Conservation (phyloP, 805 yeast genomes). For the Wickerhamiella spandovensis region DNA sequence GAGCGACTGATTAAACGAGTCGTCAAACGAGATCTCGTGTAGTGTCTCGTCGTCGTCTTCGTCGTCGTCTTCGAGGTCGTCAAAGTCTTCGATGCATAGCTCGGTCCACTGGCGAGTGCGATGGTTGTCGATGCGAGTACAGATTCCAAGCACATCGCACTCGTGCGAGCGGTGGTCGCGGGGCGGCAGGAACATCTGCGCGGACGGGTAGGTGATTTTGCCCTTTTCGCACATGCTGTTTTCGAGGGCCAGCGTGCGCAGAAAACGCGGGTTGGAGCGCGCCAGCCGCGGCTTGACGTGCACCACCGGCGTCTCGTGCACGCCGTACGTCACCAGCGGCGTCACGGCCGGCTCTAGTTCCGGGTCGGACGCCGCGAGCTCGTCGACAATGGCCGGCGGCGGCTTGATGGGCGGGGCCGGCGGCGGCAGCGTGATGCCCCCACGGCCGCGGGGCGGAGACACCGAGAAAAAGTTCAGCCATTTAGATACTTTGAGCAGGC, state of each 20-base stretch:
- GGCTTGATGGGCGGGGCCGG: not conserved
- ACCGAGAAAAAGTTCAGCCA: not conserved
- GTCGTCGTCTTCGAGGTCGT: constrained; percentile 6
- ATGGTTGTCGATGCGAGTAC: not conserved
- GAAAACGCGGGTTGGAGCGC: constrained; percentile 24
- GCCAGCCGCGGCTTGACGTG: constrained; percentile 22
- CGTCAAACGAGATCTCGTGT: not conserved
- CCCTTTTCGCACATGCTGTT: constrained; percentile 23
- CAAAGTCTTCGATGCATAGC: constrained; percentile 6
- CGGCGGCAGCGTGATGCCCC: not conserved
- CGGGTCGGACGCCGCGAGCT: not conserved
- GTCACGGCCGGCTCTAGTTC: constrained; percentile 4
- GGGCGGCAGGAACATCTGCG: constrained; percentile 3
- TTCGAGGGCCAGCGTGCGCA: constrained; percentile 25
- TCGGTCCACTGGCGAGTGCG: constrained; percentile 6
- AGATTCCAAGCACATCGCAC: constrained; percentile 3
- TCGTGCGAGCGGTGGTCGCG: not conserved
- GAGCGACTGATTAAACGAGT: not conserved
- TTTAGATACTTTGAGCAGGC: not conserved
- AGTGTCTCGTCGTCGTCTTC: constrained; percentile 18
- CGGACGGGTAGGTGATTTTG: constrained; percentile 14
- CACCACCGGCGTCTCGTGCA: constrained; percentile 21
- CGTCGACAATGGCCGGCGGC: not conserved
- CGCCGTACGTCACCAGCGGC: constrained; percentile 21
- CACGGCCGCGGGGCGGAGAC: not conserved